phyloP scores from a whole-genome alignment of 2,329 filamentous ascomycete genomes.

The Hymenotorrendiella dingleyae region DNA sequence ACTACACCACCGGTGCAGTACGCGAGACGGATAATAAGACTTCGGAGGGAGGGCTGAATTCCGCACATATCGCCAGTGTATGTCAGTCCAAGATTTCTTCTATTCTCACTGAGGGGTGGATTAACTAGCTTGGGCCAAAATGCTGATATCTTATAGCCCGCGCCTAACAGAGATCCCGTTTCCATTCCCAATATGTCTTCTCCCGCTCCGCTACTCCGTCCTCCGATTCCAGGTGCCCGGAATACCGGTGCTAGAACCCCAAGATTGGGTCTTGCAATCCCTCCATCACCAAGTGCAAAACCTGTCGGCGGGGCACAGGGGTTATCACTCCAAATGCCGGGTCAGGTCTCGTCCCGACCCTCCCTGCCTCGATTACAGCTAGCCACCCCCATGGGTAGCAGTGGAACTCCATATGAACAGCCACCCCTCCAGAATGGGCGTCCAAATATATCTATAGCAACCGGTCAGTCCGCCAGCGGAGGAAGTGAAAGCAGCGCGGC shows the following conservation, averaged over 20 bases:
- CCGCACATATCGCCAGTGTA: conserved; percentile 15
- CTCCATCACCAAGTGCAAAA: conserved; percentile 76
- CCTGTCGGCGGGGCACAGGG: conserved; percentile 54
- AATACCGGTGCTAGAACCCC: conserved; percentile 27
- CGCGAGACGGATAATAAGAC: conserved; percentile 14
- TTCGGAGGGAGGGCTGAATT: conserved; percentile 8
- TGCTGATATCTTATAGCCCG: conserved; percentile 21
- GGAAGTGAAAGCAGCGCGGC: conserved; percentile 74
- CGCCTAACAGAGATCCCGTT: conserved; percentile 13
- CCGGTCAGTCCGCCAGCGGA: conserved; percentile 62
- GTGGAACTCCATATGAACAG: conserved; percentile 64
- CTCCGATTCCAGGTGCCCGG: conserved; percentile 32
- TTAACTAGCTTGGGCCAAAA: too few relatives aligned
- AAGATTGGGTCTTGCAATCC: conserved; percentile 77
- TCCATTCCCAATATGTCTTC: conserved; percentile 29
- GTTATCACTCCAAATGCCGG: conserved; percentile 21
- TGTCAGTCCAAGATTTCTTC: conserved; percentile 5
- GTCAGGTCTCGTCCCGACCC: conserved; percentile 37
- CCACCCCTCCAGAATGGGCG: conserved; percentile 36
- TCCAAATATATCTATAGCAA: conserved; percentile 39
- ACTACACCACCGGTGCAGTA: conserved; percentile 18
- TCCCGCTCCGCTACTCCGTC: conserved; percentile 31
- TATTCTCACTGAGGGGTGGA: neutral
- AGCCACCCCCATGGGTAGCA: conserved; percentile 82
- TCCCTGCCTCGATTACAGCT: conserved; percentile 75